These are phyloP conservation scores for Penicillium samsonianum DNA, from an alignment of 495 filamentous ascomycete genomes.

Conservation along the genomic window DNA sequence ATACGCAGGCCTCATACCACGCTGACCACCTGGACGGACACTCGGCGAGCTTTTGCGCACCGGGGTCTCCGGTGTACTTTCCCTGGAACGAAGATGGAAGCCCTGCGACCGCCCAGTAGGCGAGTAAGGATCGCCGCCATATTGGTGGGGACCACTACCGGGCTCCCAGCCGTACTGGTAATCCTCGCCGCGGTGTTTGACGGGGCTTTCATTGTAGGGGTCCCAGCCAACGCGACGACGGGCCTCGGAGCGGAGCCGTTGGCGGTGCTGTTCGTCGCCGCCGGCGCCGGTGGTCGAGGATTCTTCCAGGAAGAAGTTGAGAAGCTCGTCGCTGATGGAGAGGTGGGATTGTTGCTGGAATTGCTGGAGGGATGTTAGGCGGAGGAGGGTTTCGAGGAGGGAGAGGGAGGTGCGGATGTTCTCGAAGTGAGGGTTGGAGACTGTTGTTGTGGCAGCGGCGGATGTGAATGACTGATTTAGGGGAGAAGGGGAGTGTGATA, in stretches of 20 bases:
- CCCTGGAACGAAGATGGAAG: conserved; percentile 41
- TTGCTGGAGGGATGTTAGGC: conserved; percentile 91
- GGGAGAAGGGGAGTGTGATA: conserved; percentile 24
- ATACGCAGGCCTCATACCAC: conserved; percentile 32
- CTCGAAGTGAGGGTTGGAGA: conserved; percentile 44
- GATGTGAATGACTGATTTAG: conserved; percentile 36
- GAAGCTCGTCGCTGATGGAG: conserved; percentile 88
- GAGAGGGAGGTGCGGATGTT: conserved; percentile 82
- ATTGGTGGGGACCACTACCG: conserved; percentile 32
- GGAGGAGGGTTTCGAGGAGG: conserved; percentile 89
- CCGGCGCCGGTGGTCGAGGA: conserved; percentile 72
- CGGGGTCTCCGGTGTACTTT: conserved; percentile 44
- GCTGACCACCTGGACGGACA: conserved; percentile 25
- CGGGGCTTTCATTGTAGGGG: conserved; percentile 72
- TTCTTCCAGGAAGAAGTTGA: conserved; percentile 92
- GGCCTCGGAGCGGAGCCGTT: conserved; percentile 69
- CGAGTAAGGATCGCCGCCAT: conserved; percentile 32
- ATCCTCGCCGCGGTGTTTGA: conserved; percentile 64
- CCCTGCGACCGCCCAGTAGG: conserved; percentile 32
- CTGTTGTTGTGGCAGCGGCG: conserved; percentile 40
- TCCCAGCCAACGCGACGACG: conserved; percentile 85
- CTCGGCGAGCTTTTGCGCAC: conserved; percentile 25
- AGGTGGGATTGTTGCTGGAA: conserved; percentile 94
- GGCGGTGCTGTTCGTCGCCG: conserved; percentile 67
- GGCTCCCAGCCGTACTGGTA: conserved; percentile 50